These are phyloP conservation scores for Apophysomyces elegans DNA, from an alignment of 371 early-diverging fungal species.

Conservation along the genomic window DNA sequence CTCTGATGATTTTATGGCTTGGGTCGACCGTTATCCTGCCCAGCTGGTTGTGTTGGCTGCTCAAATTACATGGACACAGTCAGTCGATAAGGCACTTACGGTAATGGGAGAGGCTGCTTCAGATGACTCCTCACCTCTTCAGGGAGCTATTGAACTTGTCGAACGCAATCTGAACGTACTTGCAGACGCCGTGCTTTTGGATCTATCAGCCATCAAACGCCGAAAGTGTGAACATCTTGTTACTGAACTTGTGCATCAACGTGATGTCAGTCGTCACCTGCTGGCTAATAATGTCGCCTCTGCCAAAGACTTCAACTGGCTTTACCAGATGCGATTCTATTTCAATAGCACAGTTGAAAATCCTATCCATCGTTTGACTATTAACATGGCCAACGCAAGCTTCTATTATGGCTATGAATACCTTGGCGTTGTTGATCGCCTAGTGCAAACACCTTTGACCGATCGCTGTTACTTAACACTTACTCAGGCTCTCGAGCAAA, in stretches of 20 bases:
- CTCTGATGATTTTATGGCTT: conserved; percentile 67
- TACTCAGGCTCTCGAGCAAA: conserved; percentile 93
- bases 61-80: conserved; percentile 91
- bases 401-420: conserved; percentile 98
- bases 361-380: conserved; percentile 74
- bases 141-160: conserved; percentile 62
- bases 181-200: conserved; percentile 91
- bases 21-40: conserved; percentile 92
- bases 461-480: conserved; percentile 97
- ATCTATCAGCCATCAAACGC: conserved; percentile 82
- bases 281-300: conserved; percentile 57
- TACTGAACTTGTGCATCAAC: conserved; percentile 98
- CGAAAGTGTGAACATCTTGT: conserved; percentile 97
- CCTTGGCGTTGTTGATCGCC: conserved; percentile 93
- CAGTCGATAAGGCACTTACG: conserved; percentile 78
- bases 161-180: conserved; percentile 83
- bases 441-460: conserved; percentile 98
- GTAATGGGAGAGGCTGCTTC: conserved; percentile 45
- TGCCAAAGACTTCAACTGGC: conserved; percentile 90
- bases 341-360: conserved; percentile 67
- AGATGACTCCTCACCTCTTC: conserved; percentile 51
- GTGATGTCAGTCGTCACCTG: conserved; percentile 90
- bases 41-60: conserved; percentile 93
- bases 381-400: conserved; percentile 93
- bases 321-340: conserved; percentile 97